phyloP scores from a whole-genome alignment of 1,284 basidiomycete genomes.

The Anthracocystis panici-leucophaei region DNA sequence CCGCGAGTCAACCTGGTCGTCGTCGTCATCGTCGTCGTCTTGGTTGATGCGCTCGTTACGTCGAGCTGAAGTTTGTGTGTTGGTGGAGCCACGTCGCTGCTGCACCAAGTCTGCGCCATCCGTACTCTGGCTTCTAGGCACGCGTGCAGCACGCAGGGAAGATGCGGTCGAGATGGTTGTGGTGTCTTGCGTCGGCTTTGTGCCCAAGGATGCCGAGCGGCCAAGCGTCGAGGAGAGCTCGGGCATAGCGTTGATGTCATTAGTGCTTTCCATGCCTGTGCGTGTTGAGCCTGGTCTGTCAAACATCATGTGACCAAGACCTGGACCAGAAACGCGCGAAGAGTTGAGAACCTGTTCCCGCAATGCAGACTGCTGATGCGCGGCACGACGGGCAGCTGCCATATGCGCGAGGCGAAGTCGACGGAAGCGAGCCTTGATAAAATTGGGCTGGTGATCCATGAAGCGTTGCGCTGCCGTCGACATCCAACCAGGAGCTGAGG shows the following conservation, averaged over 20 bases:
- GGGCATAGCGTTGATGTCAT: conserved; percentile 20
- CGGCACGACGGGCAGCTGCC: conserved; percentile 57
- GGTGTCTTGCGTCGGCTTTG: conserved; percentile 24
- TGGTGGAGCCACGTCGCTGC: conserved; percentile 22
- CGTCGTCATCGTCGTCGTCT: conserved; percentile 14
- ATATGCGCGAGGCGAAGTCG: conserved; percentile 60
- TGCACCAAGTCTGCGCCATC: conserved; percentile 11
- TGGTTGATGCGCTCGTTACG: conserved; percentile 18
- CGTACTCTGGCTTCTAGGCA: conserved; percentile 30
- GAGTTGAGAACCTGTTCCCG: conserved; percentile 61
- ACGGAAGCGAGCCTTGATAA: conserved; percentile 58
- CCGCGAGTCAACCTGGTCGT: background rate
- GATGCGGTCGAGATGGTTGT: conserved; percentile 32
- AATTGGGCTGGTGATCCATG: conserved; percentile 57
- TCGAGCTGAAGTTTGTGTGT: conserved; percentile 17
- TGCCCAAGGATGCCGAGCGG: conserved; percentile 28
- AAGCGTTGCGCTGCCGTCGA: conserved; percentile 45
- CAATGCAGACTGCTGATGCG: conserved; percentile 58
- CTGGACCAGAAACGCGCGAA: conserved; percentile 42
- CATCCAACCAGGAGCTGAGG: conserved; percentile 51
- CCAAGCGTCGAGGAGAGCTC: conserved; percentile 37
- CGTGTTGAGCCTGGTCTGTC: conserved; percentile 39
- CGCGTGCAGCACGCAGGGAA: conserved; percentile 20
- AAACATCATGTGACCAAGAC: conserved; percentile 61
- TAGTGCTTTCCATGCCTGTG: conserved; percentile 28